A percentile compares a stretch with the other conserved stretches of the same genome.
phyloP scores from a whole-genome alignment of 805 yeast species.

The Schizosaccharomyces cryophilus region DNA sequence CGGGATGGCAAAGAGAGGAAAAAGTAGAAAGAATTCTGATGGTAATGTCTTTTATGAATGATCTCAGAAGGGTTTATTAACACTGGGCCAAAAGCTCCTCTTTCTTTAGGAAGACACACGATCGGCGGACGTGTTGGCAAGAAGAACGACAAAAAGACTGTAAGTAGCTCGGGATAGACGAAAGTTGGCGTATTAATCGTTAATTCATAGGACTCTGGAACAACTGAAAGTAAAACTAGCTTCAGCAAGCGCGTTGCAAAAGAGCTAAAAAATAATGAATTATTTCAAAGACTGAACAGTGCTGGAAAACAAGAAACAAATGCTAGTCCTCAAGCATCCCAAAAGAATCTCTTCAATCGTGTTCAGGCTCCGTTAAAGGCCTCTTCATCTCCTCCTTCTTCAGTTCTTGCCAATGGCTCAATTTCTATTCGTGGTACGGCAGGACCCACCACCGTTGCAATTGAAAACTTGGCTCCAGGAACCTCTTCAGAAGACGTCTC shows the following conservation, averaged over 20 bases:
- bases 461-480: slow-evolving; percentile 1
- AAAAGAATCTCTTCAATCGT: neutral
- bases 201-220: too few species aligned
- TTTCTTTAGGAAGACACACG: neutral
- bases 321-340: neutral
- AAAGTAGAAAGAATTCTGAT: neutral
- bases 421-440: neutral
- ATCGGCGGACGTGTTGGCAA: neutral
- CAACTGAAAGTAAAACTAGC: neutral
- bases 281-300: neutral
- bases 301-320: neutral
- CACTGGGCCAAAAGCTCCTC: neutral
- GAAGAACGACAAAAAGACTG: neutral
- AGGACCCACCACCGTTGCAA: neutral
- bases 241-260: neutral
- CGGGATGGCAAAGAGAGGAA: neutral
- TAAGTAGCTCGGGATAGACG: neutral
- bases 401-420: neutral
- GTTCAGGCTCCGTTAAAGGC: neutral
- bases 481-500: neutral
- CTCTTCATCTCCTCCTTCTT: too few species aligned
- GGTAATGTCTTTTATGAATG: neutral
- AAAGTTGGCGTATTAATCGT: too few species aligned
- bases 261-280: neutral
- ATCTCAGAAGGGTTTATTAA: neutral